These are phyloP conservation scores for Pseudomicrostroma phylloplanum DNA, from an alignment of 1,284 basidiomycete species.

Conservation along the genomic window DNA sequence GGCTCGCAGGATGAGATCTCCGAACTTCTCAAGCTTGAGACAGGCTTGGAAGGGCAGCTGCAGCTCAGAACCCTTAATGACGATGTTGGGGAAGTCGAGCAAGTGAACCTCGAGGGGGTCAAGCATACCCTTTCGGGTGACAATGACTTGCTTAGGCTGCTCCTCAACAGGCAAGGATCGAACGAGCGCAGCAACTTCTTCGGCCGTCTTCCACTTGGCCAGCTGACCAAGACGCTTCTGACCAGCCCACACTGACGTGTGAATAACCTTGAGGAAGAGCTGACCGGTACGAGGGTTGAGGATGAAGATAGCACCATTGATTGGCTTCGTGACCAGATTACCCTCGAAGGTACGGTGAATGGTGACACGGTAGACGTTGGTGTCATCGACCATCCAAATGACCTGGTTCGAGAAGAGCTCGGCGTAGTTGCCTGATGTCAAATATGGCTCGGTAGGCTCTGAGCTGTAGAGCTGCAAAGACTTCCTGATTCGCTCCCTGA, in stretches of 20 bases:
- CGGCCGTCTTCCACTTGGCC: constrained; percentile 99
- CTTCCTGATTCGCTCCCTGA: constrained; percentile 97
- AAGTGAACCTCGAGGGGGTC: constrained; percentile 84
- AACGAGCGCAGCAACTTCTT: constrained; percentile 97
- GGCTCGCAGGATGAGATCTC: constrained; percentile 90
- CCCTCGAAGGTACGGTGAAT: constrained; percentile 99
- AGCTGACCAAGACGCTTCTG: constrained; percentile 99
- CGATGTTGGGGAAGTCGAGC: constrained; percentile 97
- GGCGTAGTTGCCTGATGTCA: constrained; percentile 94
- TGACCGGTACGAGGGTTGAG: constrained; percentile 99
- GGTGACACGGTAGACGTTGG: constrained; percentile 98
- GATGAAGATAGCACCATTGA: constrained; percentile 99
- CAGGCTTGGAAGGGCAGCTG: constrained; percentile 98
- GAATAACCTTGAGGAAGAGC: constrained; percentile 96
- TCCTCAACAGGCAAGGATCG: constrained; percentile 97
- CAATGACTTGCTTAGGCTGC: constrained; percentile 98
- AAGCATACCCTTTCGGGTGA: constrained; percentile 99
- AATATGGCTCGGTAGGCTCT: constrained; percentile 96
- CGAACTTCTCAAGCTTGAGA: constrained; percentile 99
- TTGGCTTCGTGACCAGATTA: constrained; percentile 98
- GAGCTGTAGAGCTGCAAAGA: constrained; percentile 97
- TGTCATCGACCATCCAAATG: constrained; percentile 99
- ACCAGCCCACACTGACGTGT: constrained; percentile 98
- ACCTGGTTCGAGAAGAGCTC: constrained; percentile 99
- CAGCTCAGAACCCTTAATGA: constrained; percentile 97